Evolutionary conservation across 2,329 filamentous ascomycete species (phyloP).

Genomic region (Metarhizium sp.): DNA sequence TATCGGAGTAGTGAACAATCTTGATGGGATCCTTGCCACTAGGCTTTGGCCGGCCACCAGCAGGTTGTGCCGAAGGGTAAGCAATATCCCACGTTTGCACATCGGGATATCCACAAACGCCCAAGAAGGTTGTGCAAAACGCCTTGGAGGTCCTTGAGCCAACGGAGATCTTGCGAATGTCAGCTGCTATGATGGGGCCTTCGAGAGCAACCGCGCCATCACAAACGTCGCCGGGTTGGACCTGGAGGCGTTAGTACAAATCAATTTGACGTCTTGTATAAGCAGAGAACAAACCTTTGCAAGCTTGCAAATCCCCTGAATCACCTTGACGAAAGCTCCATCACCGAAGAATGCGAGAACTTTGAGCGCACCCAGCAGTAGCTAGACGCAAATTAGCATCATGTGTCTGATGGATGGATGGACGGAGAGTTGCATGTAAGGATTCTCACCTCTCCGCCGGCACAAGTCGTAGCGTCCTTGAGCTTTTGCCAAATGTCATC

Average conservation of each 20-base stretch:
- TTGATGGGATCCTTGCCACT: slow-evolving; percentile 38
- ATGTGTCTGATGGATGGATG: background rate
- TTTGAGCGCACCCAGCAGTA: slow-evolving; percentile 28
- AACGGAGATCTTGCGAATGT: slow-evolving; percentile 35
- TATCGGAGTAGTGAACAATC: slow-evolving; percentile 51
- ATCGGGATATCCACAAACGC: slow-evolving; percentile 40
- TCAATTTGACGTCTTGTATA: background rate
- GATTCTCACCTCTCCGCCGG: slow-evolving; percentile 15
- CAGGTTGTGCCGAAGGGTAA: slow-evolving; percentile 33
- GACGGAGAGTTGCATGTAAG: background rate
- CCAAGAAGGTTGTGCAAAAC: slow-evolving; percentile 44
- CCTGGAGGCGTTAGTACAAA: slow-evolving; percentile 16
- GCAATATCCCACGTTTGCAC: slow-evolving; percentile 31
- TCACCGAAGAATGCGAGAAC: slow-evolving; percentile 33
- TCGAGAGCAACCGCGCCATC: slow-evolving; percentile 40
- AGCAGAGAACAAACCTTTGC: slow-evolving; percentile 16
- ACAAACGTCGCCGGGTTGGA: slow-evolving; percentile 46
- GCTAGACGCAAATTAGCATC: slow-evolving; percentile 2
- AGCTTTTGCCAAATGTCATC: slow-evolving; percentile 17
- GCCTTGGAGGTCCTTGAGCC: slow-evolving; percentile 39
- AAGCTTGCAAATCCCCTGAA: slow-evolving; percentile 22
- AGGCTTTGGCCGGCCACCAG: slow-evolving; percentile 24
- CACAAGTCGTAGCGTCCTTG: slow-evolving; percentile 14
- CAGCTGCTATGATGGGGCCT: slow-evolving; percentile 42
- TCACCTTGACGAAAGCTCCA: slow-evolving; percentile 24